A percentile compares a stretch with the other conserved stretches of the same genome.
phyloP scores from a whole-genome alignment of 1,284 basidiomycete genomes.

The Rhodotorula sp. region DNA sequence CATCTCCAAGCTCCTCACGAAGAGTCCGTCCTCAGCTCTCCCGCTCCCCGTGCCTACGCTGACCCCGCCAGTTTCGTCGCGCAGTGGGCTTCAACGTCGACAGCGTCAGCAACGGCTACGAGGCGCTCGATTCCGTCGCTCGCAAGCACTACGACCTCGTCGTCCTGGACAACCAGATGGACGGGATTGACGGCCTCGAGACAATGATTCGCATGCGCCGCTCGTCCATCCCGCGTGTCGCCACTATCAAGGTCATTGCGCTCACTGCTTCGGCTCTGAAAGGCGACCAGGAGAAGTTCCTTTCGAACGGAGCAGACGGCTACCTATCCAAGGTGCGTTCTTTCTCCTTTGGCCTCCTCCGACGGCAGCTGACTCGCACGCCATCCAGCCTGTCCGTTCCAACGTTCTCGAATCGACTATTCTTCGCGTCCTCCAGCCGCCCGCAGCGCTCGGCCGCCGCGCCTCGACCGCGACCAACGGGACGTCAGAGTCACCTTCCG shows the following conservation, averaged over 20 bases:
- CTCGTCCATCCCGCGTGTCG: constrained; percentile 8
- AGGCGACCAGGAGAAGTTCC: constrained; percentile 41
- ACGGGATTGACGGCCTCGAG: constrained; percentile 42
- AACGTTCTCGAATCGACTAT: constrained; percentile 31
- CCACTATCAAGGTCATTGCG: constrained; percentile 39
- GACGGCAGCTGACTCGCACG: too few species aligned
- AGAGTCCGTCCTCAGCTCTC: constrained; percentile 5
- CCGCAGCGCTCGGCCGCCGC: background rate
- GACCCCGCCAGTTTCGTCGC: too few species aligned
- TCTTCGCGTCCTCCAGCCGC: constrained; percentile 13
- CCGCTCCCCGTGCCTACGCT: background rate
- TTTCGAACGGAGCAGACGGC: constrained; percentile 40
- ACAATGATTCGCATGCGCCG: constrained; percentile 40
- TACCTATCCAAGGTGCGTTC: constrained; percentile 42
- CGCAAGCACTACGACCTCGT: constrained; percentile 34
- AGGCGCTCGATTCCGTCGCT: constrained; percentile 26
- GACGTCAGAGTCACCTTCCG: background rate
- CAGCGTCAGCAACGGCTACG: constrained; percentile 17
- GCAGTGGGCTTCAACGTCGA: constrained; percentile 24
- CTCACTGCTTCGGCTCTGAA: constrained; percentile 43
- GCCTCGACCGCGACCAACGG: background rate
- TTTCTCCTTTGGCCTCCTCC: too few species aligned
- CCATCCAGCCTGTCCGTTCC: constrained; percentile 22
- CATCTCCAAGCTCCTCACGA: constrained; percentile 27
- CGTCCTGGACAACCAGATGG: constrained; percentile 43